Evolutionary conservation across 225 moss, liverwort and hornwort genomes (phyloP).

Genomic region (Physcomitrellopsis africana): DNA sequence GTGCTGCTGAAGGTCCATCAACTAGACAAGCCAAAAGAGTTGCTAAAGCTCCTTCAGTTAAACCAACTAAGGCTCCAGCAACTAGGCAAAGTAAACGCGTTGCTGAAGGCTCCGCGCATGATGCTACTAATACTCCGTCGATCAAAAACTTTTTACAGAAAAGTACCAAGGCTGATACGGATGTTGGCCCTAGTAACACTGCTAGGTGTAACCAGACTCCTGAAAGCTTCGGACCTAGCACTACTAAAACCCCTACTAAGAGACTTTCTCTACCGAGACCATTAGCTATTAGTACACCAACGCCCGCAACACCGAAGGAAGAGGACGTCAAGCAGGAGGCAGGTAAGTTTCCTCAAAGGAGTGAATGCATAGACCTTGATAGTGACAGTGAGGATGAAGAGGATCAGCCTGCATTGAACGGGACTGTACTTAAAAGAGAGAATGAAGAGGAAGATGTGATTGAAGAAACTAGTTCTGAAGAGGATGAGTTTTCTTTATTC

Average conservation of each 20-base stretch:
- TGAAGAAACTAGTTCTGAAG: constrained; percentile 55
- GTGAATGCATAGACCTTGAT: constrained; percentile 72
- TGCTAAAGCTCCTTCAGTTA: constrained; percentile 27
- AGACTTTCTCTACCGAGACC: constrained; percentile 36
- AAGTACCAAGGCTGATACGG: constrained; percentile 39
- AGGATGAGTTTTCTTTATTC: constrained; percentile 65
- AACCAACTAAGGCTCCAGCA: constrained; percentile 33
- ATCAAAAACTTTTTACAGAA: constrained; percentile 53
- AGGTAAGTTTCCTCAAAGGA: constrained; percentile 27
- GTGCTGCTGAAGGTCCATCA: constrained; percentile 37
- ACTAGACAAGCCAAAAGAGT: constrained; percentile 41
- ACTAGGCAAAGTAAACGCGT: constrained; percentile 37
- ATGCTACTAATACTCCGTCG: constrained; percentile 31
- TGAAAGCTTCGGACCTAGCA: constrained; percentile 19
- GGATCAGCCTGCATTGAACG: constrained; percentile 25
- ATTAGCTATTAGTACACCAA: constrained; percentile 32
- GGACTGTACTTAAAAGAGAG: constrained; percentile 21
- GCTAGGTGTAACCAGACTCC: constrained; percentile 33
- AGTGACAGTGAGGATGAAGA: constrained; percentile 68
- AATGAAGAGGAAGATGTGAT: constrained; percentile 40
- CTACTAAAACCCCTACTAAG: constrained; percentile 40
- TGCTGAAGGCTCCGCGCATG: constrained; percentile 27
- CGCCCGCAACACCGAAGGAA: constrained; percentile 25
- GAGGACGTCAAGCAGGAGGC: constrained; percentile 27
- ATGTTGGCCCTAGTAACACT: constrained; percentile 46